Conservation (phyloP, 768 basidiomycete species). For the Trametes villosa region DNA sequence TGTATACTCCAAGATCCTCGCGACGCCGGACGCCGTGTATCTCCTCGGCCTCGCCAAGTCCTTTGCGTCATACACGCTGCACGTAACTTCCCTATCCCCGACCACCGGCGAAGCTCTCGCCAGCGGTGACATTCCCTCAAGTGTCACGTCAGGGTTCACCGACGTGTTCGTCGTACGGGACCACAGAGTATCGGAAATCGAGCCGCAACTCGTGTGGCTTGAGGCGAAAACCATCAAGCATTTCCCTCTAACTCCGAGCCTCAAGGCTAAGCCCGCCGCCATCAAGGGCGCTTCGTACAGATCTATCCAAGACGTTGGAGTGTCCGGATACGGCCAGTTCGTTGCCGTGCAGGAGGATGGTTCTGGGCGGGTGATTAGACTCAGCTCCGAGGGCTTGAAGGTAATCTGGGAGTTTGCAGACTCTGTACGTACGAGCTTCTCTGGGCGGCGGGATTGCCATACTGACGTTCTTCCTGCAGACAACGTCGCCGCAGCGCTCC, state of each 20-base stretch:
- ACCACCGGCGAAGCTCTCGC: constrained; percentile 55
- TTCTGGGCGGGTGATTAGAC: constrained; percentile 56
- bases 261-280: constrained; percentile 51
- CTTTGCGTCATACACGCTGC: constrained; percentile 62
- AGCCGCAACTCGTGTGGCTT: constrained; percentile 54
- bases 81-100: constrained; percentile 64
- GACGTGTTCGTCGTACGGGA: constrained; percentile 44
- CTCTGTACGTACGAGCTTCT: constrained; percentile 45
- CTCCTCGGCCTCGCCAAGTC: constrained; percentile 50
- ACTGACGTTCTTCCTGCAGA: constrained; percentile 37
- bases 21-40: constrained; percentile 59
- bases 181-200: constrained; percentile 17
- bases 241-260: constrained; percentile 52
- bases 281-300: constrained; percentile 52
- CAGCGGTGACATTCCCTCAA: constrained; percentile 58
- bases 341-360: constrained; percentile 63
- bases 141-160: constrained; percentile 39
- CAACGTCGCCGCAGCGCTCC: constrained; percentile 44
- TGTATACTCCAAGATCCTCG: constrained; percentile 63
- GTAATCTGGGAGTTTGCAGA: constrained; percentile 59
- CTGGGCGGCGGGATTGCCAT: neutral
- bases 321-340: constrained; percentile 59
- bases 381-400: constrained; percentile 49
- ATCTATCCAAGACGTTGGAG: constrained; percentile 63
- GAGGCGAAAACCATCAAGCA: constrained; percentile 56